These are phyloP conservation scores for Podila epigama DNA, from an alignment of 192 early-diverging fungal species.

Conservation along the genomic window DNA sequence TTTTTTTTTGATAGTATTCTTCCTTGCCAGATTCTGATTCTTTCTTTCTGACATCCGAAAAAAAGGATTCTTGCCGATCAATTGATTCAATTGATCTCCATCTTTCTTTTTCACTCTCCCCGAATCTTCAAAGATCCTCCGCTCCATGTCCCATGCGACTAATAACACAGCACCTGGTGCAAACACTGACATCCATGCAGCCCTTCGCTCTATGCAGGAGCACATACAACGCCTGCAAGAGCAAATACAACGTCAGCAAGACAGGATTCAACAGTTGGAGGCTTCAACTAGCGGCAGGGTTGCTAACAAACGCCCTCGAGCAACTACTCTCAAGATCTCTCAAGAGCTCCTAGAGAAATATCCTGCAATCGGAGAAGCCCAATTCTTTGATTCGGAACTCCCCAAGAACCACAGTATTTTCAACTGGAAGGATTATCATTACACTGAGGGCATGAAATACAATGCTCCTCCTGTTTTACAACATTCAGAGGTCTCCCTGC, in stretches of 20 bases:
- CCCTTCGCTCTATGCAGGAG: background rate
- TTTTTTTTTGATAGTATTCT: too few relatives aligned
- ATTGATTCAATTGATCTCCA: too few relatives aligned
- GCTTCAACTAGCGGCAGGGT: background rate
- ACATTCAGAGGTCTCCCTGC: background rate
- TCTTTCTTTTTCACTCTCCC: too few relatives aligned
- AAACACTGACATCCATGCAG: background rate
- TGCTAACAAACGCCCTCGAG: background rate
- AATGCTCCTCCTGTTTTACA: background rate
- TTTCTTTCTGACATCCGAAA: background rate
- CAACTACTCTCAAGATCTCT: background rate
- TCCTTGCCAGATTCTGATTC: too few relatives aligned
- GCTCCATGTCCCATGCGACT: too few relatives aligned
- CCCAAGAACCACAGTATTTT: background rate
- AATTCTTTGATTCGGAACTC: background rate
- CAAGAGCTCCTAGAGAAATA: background rate
- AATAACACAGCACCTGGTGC: too few relatives aligned
- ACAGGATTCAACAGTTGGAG: background rate
- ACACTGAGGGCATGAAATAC: constrained; percentile 1
- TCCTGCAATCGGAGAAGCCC: background rate
- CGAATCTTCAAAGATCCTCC: too few relatives aligned
- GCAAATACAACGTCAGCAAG: background rate
- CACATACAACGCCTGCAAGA: background rate
- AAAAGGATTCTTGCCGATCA: background rate
- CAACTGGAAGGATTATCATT: background rate